phyloP scores from a whole-genome alignment of 805 yeast species.

The Monosporozyma yasuniensis region DNA sequence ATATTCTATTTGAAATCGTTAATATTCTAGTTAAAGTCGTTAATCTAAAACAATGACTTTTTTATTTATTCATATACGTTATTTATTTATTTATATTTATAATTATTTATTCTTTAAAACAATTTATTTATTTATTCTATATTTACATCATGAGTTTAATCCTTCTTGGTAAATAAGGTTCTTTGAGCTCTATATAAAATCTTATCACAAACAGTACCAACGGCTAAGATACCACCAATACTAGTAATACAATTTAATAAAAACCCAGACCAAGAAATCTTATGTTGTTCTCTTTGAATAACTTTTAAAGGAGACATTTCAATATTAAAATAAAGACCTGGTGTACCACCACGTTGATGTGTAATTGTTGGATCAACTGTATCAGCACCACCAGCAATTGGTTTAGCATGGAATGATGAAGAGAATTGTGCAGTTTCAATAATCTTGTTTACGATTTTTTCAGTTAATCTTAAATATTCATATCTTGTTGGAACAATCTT shows the following conservation, averaged over 20 bases:
- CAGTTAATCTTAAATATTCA: slow-evolving; percentile 42
- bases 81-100: background rate
- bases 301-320: slow-evolving; percentile 92
- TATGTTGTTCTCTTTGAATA: slow-evolving; percentile 63
- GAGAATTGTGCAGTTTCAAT: slow-evolving; percentile 86
- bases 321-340: slow-evolving; percentile 79
- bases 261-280: slow-evolving; percentile 73
- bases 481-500: slow-evolving; percentile 87
- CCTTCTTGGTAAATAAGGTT: slow-evolving; percentile 35
- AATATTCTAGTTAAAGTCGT: background rate
- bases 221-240: slow-evolving; percentile 90
- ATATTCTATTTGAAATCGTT: background rate
- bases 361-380: slow-evolving; percentile 81
- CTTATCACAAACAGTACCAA: slow-evolving; percentile 81
- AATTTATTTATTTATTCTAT: background rate
- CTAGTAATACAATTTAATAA: slow-evolving; percentile 77
- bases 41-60: background rate
- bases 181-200: slow-evolving; percentile 86
- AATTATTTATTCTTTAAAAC: background rate
- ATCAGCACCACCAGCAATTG: slow-evolving; percentile 78
- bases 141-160: too few species aligned
- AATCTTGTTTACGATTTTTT: slow-evolving; percentile 19
- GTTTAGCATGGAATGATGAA: slow-evolving; percentile 81
- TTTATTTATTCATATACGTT: background rate
- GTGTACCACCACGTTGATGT: slow-evolving; percentile 83